phyloP scores from a whole-genome alignment of 2,329 filamentous ascomycete species.

The Sclerotiophoma versabilis region DNA sequence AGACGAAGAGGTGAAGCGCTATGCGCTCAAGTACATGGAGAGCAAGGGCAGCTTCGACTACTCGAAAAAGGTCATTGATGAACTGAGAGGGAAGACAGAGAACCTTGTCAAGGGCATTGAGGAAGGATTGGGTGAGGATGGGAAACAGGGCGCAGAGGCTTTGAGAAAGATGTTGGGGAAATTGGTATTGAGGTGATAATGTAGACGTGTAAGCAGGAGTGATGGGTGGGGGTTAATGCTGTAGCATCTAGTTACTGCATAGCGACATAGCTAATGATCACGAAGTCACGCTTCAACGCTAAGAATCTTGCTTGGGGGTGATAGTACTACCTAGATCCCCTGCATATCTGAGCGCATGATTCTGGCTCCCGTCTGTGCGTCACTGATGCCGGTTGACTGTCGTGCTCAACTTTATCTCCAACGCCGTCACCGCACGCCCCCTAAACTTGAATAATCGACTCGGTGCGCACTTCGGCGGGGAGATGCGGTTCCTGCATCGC shows the following conservation, averaged over 20 bases:
- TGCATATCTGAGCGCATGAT: no score
- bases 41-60: constrained; percentile 89
- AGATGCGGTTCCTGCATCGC: constrained; percentile 55
- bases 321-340: no score
- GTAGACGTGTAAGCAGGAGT: not conserved
- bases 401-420: no score
- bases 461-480: not conserved
- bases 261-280: constrained; percentile 9
- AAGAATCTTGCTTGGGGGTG: no score
- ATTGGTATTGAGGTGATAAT: constrained; percentile 42
- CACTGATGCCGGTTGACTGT: no score
- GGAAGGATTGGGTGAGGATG: constrained; percentile 45
- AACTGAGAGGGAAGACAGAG: constrained; percentile 53
- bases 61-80: constrained; percentile 67
- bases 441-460: not conserved
- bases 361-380: no score
- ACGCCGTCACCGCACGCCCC: no score
- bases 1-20: constrained; percentile 87
- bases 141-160: constrained; percentile 48
- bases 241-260: not conserved
- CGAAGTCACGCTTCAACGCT: constrained; percentile 9
- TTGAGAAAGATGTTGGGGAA: constrained; percentile 52
- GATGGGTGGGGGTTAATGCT: not conserved
- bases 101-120: constrained; percentile 53
- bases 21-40: constrained; percentile 92